Evolutionary conservation across 176 grass and related monocot species (phyloP), one percentile per base, ranked within the genome.

Genomic region (Oryza officinalis): DNA sequence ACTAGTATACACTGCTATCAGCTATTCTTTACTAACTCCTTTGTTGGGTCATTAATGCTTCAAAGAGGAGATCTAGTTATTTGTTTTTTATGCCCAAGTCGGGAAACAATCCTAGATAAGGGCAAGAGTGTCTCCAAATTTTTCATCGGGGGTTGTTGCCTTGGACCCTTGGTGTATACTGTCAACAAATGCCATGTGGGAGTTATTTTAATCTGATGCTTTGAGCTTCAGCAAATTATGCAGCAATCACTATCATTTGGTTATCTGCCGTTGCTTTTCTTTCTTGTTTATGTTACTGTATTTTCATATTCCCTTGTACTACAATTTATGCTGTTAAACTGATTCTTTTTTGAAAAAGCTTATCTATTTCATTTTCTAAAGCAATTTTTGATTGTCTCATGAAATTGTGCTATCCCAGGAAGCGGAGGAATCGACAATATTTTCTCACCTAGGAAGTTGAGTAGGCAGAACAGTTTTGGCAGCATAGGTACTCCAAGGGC

Each of bases 401-500:
- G 60, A 86, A 49, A 40, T 46, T 86, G 59, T 80, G 17, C 27
- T 84, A 41, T 87, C 83, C 71, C 89, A 99, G 96, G 93, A 86
- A 99, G 89, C 72, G 89, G 89, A 67, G 83, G 91, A 43, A 76
- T 94, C 47, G 91, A 99, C 76, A 94, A 77, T 72, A 90, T 92
- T 74, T 87, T 99, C 26, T 79, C 87, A 8, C 93, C 93, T 23
- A 87, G 74, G 54, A 94, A 72, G 83, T 47, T 99, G 41, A 96
- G 96, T 71, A 92, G 91, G 74, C 93, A 92, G 84, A 94, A 85
- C 91, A 99, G 96, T 76, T 90, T 94, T 86, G 89, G 91, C 70
- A 96, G 91, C 35, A 75, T 84, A 40, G 83, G 89, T 77, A 92
- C 87, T 85, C 93, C 93, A 17, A 78, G 79, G 73, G 91, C 96